Evolutionary conservation across 1,284 basidiomycete genomes (phyloP).

Genomic region (Malassezia slooffiae): DNA sequence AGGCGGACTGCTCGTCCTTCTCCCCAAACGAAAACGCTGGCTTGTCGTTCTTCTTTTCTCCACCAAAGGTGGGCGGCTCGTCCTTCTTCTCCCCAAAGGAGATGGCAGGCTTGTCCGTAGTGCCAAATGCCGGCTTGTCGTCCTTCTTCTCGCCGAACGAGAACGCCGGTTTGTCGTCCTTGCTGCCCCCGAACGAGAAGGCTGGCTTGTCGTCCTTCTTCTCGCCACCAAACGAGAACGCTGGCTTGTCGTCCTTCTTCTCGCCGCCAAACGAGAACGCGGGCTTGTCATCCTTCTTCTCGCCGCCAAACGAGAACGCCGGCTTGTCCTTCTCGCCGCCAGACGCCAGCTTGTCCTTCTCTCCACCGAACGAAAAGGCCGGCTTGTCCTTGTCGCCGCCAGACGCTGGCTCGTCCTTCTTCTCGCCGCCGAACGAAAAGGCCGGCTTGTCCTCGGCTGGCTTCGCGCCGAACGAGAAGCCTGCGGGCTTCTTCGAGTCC

Average conservation of each 20-base stretch:
- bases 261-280: background rate
- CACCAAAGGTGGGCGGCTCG: background rate
- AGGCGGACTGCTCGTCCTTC: background rate
- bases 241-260: constrained; percentile 4
- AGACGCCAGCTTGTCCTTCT: background rate
- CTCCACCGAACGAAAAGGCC: constrained; percentile 11
- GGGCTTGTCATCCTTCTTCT: background rate
- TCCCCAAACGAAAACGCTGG: constrained; percentile 5
- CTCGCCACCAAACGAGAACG: constrained; percentile 22
- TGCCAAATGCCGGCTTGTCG: background rate
- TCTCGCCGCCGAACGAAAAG: background rate
- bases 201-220: constrained; percentile 10
- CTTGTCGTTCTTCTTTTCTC: background rate
- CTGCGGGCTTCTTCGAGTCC: background rate
- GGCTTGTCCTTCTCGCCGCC: constrained; percentile 6
- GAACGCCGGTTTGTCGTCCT: constrained; percentile 1
- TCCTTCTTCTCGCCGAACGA: constrained; percentile 9
- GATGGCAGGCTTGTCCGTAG: constrained; percentile 5
- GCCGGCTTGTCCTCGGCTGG: background rate
- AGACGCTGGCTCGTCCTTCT: background rate
- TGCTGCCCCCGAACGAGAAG: constrained; percentile 17
- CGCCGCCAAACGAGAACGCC: constrained; percentile 1
- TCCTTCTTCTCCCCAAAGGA: constrained; percentile 5
- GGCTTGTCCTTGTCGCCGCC: background rate
- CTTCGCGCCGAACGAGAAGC: constrained; percentile 7